These are phyloP conservation scores for Diddensiella transvaalensis DNA, from an alignment of 805 yeast genomes.

Conservation along the genomic window DNA sequence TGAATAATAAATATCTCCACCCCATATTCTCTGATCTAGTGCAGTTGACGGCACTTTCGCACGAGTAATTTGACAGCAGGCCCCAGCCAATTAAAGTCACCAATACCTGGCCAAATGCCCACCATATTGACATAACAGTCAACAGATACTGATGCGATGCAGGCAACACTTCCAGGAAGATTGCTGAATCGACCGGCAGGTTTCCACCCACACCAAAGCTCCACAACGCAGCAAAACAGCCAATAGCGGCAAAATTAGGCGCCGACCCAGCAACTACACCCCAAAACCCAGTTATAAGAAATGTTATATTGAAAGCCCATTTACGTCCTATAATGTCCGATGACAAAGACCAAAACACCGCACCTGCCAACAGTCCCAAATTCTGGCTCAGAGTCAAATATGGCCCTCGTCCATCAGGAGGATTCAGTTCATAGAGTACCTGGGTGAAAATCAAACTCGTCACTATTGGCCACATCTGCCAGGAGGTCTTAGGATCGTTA, in stretches of 20 bases:
- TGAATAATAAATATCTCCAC: constrained; percentile 56
- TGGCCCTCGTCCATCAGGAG: constrained; percentile 42
- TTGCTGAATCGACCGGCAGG: constrained; percentile 51
- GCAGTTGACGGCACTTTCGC: constrained; percentile 41
- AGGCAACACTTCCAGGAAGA: constrained; percentile 51
- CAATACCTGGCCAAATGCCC: constrained; percentile 60
- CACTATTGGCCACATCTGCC: constrained; percentile 40
- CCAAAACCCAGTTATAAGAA: constrained; percentile 46
- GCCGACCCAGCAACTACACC: constrained; percentile 52
- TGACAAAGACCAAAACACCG: constrained; percentile 50
- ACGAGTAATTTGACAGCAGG: constrained; percentile 47
- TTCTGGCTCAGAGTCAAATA: constrained; percentile 29
- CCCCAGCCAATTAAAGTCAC: constrained; percentile 53
- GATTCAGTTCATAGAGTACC: constrained; percentile 45
- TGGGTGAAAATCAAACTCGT: constrained; percentile 44
- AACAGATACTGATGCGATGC: constrained; percentile 45
- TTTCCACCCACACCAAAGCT: constrained; percentile 53
- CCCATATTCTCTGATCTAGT: constrained; percentile 48
- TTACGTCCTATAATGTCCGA: constrained; percentile 53
- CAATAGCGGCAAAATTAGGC: constrained; percentile 46
- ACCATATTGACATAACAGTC: constrained; percentile 52
- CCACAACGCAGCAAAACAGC: constrained; percentile 44
- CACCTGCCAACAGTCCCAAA: constrained; percentile 50
- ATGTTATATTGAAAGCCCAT: constrained; percentile 47
- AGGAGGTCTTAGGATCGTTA: neutral